Conservation (phyloP, 129 eudicot genomes). For the Tanacetum coccineum region DNA sequence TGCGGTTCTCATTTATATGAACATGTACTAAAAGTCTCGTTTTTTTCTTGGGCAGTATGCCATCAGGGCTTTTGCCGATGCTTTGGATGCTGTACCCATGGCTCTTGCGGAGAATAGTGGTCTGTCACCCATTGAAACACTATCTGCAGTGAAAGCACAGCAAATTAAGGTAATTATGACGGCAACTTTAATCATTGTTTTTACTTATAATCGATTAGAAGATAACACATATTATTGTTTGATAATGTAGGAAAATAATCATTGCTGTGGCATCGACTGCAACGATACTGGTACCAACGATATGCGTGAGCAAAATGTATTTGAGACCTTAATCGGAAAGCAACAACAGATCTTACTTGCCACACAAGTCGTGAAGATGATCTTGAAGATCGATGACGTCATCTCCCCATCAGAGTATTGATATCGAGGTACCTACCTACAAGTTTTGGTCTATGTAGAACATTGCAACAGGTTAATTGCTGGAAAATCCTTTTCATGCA, state of each 20-base stretch:
- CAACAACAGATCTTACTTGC: constrained; percentile 97
- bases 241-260: constrained; percentile 70
- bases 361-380: constrained; percentile 98
- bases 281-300: constrained; percentile 88
- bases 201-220: no score
- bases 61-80: constrained; percentile 95
- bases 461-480: constrained; percentile 20
- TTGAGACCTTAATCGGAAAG: constrained; percentile 92
- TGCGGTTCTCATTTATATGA: constrained; percentile 1
- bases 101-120: constrained; percentile 99
- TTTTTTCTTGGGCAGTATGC: constrained; percentile 67
- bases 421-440: constrained; percentile 16
- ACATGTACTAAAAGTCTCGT: neutral
- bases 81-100: constrained; percentile 94
- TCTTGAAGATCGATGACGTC: constrained; percentile 92
- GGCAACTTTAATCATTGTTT: no score
- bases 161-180: constrained; percentile 33
- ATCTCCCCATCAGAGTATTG: constrained; percentile 82
- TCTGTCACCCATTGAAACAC: constrained; percentile 86
- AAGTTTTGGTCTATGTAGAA: constrained; percentile 31
- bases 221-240: neutral
- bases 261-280: constrained; percentile 92
- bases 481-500: constrained; percentile 8
- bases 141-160: constrained; percentile 88
- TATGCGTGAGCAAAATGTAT: constrained; percentile 96